Base-by-base conservation (phyloP, 23 red algal species). In the Gracilaria caudata region DNA sequence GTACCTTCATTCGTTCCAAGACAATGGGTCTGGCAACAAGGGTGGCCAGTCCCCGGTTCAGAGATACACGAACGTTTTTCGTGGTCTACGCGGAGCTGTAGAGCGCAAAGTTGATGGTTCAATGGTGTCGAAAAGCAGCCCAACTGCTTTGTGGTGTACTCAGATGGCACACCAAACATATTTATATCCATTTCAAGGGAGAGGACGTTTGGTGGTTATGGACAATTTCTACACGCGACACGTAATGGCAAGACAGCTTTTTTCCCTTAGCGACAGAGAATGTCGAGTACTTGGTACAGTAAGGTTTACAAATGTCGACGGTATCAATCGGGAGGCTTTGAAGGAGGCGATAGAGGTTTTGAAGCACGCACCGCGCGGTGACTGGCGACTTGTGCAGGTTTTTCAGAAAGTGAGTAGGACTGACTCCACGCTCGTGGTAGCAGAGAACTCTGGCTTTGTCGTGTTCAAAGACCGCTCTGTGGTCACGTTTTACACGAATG, bases 21-120 rank as follows among this genome's bases (percentile, higher is more conserved):
- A 74, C 68, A 74, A 74, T 37, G 68, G 68, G n/a, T 74, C 68
- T 74, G 68, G 21, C 6, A 74, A 74, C 43, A 74, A 74, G 13
- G 26, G n/a, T 39, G 30, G 3, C 2, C 68, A 74, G 43, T 9
- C 19, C 5, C 28, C 68, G 13, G 68, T 74, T 41, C 17, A 45
- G 13, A 3, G 68, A 29, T 74, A 74, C 68, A 74, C 43, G 13
- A 45, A 23, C 3, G 68, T 33, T n/a, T 45, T 41, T 74, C 68
- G 68, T 2, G 32, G 3, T 23, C 32, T 74, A 41, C 68, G 3
- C 6, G 38, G 68, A 3, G 38, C 68, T 37, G 30, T 74, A 28
- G 68, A 74, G 26, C 37, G 43, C 5, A 74, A 26, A 23, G 3
- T 74, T 26, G 30, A 74, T n/a, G 21, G 68, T 2, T 37, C 68